Evolutionary conservation across 1,284 basidiomycete genomes (phyloP).

Genomic region (Schizophyllum amplum): DNA sequence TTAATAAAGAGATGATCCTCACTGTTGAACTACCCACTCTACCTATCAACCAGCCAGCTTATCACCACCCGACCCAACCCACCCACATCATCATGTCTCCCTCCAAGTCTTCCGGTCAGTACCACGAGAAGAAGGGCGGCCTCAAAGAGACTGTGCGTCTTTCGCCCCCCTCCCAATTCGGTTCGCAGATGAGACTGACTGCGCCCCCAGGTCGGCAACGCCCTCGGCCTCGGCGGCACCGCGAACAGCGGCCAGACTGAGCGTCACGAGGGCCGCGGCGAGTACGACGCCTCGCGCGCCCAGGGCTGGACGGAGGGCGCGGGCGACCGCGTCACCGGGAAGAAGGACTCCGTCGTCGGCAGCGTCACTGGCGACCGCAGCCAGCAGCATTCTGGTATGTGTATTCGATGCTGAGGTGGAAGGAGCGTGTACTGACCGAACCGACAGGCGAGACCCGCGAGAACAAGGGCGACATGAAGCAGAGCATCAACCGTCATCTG

Average conservation of each 20-base stretch:
- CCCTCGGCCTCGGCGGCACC: not conserved
- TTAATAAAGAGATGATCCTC: not conserved
- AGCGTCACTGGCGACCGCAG: slow-evolving; percentile 32
- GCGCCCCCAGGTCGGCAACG: not conserved
- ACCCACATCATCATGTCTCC: not conserved
- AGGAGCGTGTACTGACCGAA: not conserved
- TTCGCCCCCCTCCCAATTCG: not conserved
- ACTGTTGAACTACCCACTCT: no score
- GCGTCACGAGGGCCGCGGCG: slow-evolving; percentile 38
- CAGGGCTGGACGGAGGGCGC: slow-evolving; percentile 49
- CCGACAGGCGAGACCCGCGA: not conserved
- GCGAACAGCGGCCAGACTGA: not conserved
- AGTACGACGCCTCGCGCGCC: slow-evolving; percentile 42
- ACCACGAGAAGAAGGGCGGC: not conserved
- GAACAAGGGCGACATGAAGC: not conserved
- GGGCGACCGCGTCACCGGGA: slow-evolving; percentile 47
- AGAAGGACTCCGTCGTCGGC: slow-evolving; percentile 57
- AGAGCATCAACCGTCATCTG: not conserved
- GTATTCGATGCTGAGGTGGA: not conserved
- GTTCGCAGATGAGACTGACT: not conserved
- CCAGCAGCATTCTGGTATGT: slow-evolving; percentile 10
- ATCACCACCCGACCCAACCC: no score
- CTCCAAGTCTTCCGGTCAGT: not conserved
- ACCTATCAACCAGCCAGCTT: no score
- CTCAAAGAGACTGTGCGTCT: not conserved